These are phyloP conservation scores for Fusarium clavum DNA, from an alignment of 2,329 filamentous ascomycete species.

Conservation along the genomic window DNA sequence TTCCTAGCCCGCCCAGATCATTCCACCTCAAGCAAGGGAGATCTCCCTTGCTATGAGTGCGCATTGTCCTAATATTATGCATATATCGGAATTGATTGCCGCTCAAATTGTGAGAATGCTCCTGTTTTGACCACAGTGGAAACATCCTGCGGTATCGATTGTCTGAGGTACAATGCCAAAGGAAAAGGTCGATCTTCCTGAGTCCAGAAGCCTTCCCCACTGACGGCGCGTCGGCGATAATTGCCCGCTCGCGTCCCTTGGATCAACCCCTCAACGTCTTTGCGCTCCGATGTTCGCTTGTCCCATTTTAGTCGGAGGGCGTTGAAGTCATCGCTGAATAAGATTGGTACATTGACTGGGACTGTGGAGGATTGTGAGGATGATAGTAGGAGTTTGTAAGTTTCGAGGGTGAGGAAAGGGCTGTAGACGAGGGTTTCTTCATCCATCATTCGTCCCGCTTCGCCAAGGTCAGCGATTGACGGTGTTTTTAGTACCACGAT, in stretches of 20 bases:
- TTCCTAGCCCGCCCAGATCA: neutral
- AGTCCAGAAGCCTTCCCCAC: conserved; percentile 40
- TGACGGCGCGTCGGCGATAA: conserved; percentile 39
- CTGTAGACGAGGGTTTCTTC: conserved; percentile 41
- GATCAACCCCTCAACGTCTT: conserved; percentile 39
- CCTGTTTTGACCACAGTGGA: neutral
- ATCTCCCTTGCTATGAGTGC: neutral
- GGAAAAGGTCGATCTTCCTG: conserved; percentile 39
- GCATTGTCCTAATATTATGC: neutral
- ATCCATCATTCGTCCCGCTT: conserved; percentile 39
- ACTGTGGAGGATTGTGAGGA: neutral
- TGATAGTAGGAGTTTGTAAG: conserved; percentile 33
- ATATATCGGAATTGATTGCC: conserved; percentile 19
- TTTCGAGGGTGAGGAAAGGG: conserved; percentile 43
- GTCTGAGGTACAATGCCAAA: conserved; percentile 42
- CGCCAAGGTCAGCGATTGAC: conserved; percentile 32
- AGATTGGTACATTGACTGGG: conserved; percentile 18
- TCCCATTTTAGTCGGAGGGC: conserved; percentile 43
- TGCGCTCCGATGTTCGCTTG: conserved; percentile 38
- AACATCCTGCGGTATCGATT: neutral
- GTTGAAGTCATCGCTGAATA: conserved; percentile 45
- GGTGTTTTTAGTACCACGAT: conserved; percentile 36
- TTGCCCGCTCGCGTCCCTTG: conserved; percentile 18
- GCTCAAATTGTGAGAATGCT: conserved; percentile 5
- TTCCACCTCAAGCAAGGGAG: conserved; percentile 9